A percentile compares a stretch with the other conserved stretches of the same genome.
These are phyloP conservation scores for Dictyostelium intermedium DNA, from an alignment of 78 protist species.

Conservation along the genomic window DNA sequence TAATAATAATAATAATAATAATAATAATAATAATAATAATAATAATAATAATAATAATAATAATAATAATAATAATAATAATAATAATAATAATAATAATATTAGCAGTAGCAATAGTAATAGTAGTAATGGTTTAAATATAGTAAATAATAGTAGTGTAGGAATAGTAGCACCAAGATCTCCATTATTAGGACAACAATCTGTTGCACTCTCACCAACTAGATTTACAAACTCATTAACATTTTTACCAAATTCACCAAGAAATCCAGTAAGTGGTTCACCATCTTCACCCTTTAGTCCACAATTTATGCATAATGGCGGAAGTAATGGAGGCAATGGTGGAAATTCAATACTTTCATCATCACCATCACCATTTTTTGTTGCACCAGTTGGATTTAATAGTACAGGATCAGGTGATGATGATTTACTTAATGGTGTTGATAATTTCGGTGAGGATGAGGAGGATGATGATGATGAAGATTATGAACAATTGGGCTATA, in stretches of 20 bases:
- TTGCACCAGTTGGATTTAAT: constrained; percentile 9
- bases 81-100: neutral
- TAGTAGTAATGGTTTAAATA: neutral
- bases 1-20: neutral
- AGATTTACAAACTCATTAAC: constrained; percentile 26
- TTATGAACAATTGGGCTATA: neutral
- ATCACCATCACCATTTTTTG: constrained; percentile 52
- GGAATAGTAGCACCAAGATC: constrained; percentile 3
- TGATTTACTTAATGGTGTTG: neutral
- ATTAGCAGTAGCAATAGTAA: neutral
- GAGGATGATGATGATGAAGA: constrained; percentile 45
- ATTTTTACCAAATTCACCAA: constrained; percentile 58
- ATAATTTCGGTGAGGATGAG: constrained; percentile 26
- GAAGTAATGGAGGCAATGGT: neutral
- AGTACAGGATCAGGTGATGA: neutral
- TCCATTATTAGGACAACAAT: neutral
- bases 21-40: neutral
- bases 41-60: neutral
- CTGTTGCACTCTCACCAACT: constrained; percentile 29
- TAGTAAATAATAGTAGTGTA: neutral
- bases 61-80: neutral
- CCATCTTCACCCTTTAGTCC: constrained; percentile 72
- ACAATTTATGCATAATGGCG: constrained; percentile 10
- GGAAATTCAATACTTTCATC: constrained; percentile 10
- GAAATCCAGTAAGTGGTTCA: neutral